Evolutionary conservation across 2,329 filamentous ascomycete genomes (phyloP).

Genomic region (Fusarium chlamydosporum): DNA sequence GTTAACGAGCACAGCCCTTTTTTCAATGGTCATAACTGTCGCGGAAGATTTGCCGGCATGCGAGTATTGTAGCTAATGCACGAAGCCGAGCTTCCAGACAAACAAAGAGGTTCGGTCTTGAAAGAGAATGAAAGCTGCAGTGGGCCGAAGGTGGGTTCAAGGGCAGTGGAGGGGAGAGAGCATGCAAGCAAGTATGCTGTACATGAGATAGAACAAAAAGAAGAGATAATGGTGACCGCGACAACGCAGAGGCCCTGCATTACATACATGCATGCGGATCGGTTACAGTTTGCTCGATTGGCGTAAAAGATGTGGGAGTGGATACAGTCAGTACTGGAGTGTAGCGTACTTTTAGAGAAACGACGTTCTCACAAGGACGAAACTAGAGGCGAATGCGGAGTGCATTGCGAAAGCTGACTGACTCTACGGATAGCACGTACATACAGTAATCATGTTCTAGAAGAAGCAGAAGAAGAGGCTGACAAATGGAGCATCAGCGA

Average conservation of each 20-base stretch:
- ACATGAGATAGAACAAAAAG: constrained; percentile 8
- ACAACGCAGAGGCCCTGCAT: constrained; percentile 30
- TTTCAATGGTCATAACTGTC: constrained; percentile 22
- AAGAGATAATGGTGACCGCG: background rate
- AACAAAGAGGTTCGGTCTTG: constrained; percentile 24
- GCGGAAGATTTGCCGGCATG: constrained; percentile 32
- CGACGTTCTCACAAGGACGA: constrained; percentile 25
- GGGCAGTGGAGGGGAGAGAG: constrained; percentile 15
- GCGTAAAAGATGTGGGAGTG: constrained; percentile 16
- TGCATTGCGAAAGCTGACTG: constrained; percentile 31
- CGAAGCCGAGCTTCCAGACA: constrained; percentile 30
- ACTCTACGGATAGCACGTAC: too few species aligned
- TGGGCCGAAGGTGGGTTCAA: constrained; percentile 22
- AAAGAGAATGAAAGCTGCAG: constrained; percentile 19
- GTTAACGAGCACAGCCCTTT: constrained; percentile 35
- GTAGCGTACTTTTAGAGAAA: background rate
- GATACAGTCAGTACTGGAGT: background rate
- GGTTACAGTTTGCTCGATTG: constrained; percentile 32
- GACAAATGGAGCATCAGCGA: constrained; percentile 36
- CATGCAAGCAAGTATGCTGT: constrained; percentile 7
- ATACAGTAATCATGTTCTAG: constrained; percentile 44
- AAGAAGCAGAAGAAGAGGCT: constrained; percentile 28
- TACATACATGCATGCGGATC: constrained; percentile 35
- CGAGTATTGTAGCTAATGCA: constrained; percentile 32
- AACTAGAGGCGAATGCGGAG: constrained; percentile 38